These are phyloP conservation scores for Wallacemonas sp. DNA, from an alignment of 208 protist species.

Conservation along the genomic window DNA sequence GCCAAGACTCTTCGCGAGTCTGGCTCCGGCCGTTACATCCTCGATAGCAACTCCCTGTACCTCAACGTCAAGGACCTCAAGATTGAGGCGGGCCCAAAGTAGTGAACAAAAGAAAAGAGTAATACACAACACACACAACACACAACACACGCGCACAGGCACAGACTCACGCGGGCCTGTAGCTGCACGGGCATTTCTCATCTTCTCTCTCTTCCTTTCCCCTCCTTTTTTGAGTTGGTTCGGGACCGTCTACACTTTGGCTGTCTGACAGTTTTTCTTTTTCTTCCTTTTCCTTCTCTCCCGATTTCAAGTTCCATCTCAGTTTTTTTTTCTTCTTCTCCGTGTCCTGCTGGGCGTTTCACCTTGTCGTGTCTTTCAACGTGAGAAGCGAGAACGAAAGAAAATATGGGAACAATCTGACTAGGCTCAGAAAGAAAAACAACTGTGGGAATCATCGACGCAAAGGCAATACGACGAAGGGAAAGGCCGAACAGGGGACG, in stretches of 20 bases:
- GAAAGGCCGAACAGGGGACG: neutral
- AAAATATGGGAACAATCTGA: too few species aligned
- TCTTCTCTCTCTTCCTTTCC: neutral
- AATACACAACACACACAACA: neutral
- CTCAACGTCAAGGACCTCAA: constrained; percentile 66
- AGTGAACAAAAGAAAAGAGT: neutral
- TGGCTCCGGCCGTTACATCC: constrained; percentile 74
- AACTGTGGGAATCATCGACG: too few species aligned
- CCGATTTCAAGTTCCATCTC: neutral
- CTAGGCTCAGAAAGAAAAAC: too few species aligned
- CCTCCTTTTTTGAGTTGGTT: neutral
- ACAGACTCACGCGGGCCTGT: neutral
- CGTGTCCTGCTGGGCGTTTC: too few species aligned
- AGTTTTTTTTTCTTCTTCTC: neutral
- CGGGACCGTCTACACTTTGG: too few species aligned
- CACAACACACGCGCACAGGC: neutral
- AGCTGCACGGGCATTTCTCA: neutral
- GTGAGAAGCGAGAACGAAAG: too few species aligned
- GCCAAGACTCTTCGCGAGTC: constrained; percentile 74
- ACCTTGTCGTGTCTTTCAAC: too few species aligned
- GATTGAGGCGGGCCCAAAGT: constrained; percentile 20
- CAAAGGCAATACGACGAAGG: too few species aligned
- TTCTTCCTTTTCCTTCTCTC: neutral
- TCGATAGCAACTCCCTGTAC: constrained; percentile 84
- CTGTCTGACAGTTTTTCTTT: too few species aligned